phyloP scores from a whole-genome alignment of 1,284 basidiomycete genomes.

The Porodaedalea pini region DNA sequence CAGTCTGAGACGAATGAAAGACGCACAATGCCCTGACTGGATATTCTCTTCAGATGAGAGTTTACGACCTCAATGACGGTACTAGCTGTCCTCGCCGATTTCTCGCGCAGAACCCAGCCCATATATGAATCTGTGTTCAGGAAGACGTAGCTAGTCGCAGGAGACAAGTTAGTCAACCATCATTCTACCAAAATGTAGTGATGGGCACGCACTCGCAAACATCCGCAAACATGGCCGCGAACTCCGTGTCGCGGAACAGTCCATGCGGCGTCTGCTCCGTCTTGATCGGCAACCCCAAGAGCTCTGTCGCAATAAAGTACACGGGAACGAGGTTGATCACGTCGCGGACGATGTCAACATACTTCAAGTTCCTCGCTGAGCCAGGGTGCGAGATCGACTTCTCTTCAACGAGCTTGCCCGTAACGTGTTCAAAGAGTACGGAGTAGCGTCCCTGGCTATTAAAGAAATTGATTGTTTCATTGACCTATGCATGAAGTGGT shows the following conservation, averaged over 20 bases:
- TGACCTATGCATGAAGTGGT: neutral
- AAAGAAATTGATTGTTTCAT: constrained; percentile 6
- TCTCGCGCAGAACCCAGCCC: constrained; percentile 58
- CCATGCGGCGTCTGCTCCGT: constrained; percentile 43
- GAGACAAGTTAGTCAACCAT: neutral
- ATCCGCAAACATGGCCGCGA: constrained; percentile 50
- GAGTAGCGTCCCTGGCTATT: constrained; percentile 24
- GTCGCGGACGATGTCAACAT: constrained; percentile 68
- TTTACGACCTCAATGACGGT: constrained; percentile 41
- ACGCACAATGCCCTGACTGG: constrained; percentile 27
- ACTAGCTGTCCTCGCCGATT: constrained; percentile 39
- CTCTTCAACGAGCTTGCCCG: constrained; percentile 36
- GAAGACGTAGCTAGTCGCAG: constrained; percentile 51
- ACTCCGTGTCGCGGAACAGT: constrained; percentile 45
- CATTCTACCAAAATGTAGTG: neutral
- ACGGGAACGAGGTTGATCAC: constrained; percentile 67
- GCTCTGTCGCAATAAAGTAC: constrained; percentile 58
- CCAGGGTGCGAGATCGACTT: constrained; percentile 30
- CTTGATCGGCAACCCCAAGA: constrained; percentile 67
- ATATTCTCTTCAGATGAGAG: constrained; percentile 36
- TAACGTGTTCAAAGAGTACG: constrained; percentile 37
- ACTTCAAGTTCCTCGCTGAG: constrained; percentile 28
- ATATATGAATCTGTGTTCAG: constrained; percentile 49
- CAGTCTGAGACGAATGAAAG: neutral
- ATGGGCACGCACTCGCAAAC: constrained; percentile 47